Conservation (phyloP, 768 basidiomycete genomes). For the Vishniacozyma victoriae region DNA sequence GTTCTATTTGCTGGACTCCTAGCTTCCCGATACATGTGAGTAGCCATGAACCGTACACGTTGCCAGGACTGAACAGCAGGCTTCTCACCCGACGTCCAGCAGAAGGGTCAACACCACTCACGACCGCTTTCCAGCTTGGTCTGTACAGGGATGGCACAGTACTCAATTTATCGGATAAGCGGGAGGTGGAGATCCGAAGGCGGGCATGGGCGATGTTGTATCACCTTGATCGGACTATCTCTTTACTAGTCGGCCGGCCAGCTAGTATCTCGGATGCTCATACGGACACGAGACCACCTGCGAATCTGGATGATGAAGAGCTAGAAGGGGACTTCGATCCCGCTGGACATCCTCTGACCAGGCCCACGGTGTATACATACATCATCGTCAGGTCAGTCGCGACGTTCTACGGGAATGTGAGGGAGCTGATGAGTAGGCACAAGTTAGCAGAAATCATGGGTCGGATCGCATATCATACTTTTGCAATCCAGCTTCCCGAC, state of each 20-base stretch:
- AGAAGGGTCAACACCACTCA: conserved; percentile 47
- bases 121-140: conserved; percentile 48
- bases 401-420: not conserved
- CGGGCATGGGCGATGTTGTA: conserved; percentile 47
- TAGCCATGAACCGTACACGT: not conserved
- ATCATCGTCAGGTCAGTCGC: conserved; percentile 40
- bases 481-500: conserved; percentile 46
- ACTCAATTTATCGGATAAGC: conserved; percentile 44
- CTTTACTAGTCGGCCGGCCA: conserved; percentile 47
- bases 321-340: conserved; percentile 44
- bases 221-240: conserved; percentile 48
- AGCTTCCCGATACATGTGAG: conserved; percentile 48
- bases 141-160: conserved; percentile 47
- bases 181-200: conserved; percentile 46
- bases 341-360: conserved; percentile 44
- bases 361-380: conserved; percentile 47
- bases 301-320: conserved; percentile 48
- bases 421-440: conserved; percentile 24
- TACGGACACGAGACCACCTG: conserved; percentile 46
- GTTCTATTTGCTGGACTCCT: conserved; percentile 47
- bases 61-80: conserved; percentile 18
- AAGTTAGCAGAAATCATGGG: conserved; percentile 47
- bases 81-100: conserved; percentile 47
- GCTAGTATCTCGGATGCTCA: conserved; percentile 47
- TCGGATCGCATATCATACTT: conserved; percentile 46